Evolutionary conservation across 2,329 filamentous ascomycete species (phyloP), one percentile per base, ranked within the genome.

Genomic region (Curvularia spicifera): DNA sequence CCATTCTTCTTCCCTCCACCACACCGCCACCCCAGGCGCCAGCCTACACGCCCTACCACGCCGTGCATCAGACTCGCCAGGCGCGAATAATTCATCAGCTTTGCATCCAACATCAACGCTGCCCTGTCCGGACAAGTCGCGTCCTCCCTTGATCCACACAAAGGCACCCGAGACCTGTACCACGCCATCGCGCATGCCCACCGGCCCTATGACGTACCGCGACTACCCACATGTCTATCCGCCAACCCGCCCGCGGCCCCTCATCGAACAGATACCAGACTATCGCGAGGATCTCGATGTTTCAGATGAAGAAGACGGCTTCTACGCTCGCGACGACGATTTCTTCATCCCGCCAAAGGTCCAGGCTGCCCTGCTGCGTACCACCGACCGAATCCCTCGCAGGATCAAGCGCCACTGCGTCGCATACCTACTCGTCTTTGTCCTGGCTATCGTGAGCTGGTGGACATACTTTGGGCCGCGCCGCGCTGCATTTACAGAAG

Each of bases 241-340:
- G 55, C 53, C 55, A 24, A 60, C 63, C 42, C 66, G 62, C 26
- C 60, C 53, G 35, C 62, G 57, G 9, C 67, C 67, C 24, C 70
- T 75, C 64, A 69, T 76, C 63, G 71, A 75, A 55, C 61, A 68
- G 39, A 72, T 73, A 37, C 68, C 71, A 33, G 57, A 68, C 56
- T 53, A 69, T 47, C 65, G 60, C 54, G 46, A 67, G 45, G 53
- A 69, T 44, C 61, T 75, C 57, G 75, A 76, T 60, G 75, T 77
- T 46, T 73, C 76, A 13, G 77, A 79, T 52, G 74, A 76, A 67
- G 74, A 77, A 61, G 71, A 76, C 28, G 66, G 66, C 40, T 76
- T 75, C 67, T 77, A 76, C 64, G 63, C 60, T 52, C 62, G 67
- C 55, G 76, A 78, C 50, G 72, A 77, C 57, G 70, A 73, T 43